phyloP scores from a whole-genome alignment of 306 rosid genomes.

The Trifolium pratense region DNA sequence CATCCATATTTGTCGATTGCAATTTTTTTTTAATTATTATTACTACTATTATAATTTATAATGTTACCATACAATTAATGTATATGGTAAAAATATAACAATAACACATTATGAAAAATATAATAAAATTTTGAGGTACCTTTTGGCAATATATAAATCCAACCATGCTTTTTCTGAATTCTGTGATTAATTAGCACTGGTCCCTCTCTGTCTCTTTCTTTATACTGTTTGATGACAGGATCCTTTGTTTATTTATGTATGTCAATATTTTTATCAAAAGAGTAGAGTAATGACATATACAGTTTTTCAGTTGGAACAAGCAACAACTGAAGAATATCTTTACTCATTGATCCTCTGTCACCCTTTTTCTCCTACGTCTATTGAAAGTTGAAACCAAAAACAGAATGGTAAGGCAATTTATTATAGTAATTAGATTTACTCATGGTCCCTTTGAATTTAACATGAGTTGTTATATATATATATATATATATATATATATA shows the following conservation, averaged over 20 bases:
- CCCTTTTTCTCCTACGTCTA: conserved; percentile 16
- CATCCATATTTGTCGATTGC: too few relatives aligned
- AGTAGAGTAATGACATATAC: conserved; percentile 31
- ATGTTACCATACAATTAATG: too few relatives aligned
- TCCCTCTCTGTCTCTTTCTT: conserved; percentile 43
- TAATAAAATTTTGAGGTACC: conserved; percentile 25
- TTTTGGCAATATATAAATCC: conserved; percentile 28
- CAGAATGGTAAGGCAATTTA: not conserved
- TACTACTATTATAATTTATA: too few relatives aligned
- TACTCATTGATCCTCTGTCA: conserved; percentile 20
- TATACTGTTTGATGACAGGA: conserved; percentile 35
- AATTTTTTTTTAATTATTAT: too few relatives aligned
- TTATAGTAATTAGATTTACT: not conserved
- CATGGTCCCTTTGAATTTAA: too few relatives aligned
- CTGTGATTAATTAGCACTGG: conserved; percentile 35
- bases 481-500: too few relatives aligned
- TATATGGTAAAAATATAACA: not conserved
- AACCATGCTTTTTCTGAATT: conserved; percentile 26
- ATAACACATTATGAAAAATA: not conserved
- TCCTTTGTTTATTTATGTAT: conserved; percentile 29
- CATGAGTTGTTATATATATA: too few relatives aligned
- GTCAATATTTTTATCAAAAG: conserved; percentile 2
- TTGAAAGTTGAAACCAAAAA: not conserved
- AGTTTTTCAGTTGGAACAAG: conserved; percentile 43
- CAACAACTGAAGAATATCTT: conserved; percentile 41